Evolutionary conservation across 768 basidiomycete genomes (phyloP), one percentile per base, ranked within the genome.

Genomic region (Rhodotorula paludigena): DNA sequence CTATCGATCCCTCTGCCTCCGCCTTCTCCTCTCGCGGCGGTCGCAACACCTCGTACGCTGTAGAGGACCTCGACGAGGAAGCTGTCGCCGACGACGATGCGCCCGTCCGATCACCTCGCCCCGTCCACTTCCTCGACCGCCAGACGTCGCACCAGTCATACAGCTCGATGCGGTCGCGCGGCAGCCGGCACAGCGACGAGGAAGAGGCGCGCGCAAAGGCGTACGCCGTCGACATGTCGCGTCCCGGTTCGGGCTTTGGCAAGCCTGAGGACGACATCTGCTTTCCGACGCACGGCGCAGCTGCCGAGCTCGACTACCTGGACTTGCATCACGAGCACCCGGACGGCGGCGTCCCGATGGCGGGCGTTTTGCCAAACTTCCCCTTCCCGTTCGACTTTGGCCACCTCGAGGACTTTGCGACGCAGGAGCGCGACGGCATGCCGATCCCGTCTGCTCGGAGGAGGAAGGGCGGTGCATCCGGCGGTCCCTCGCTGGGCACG

Each of bases 361-460:
- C 75, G 0, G 74, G 74, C 32, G 73, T 76, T 15, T 49, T 75
- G 45, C 74, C 69, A 23, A 73, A 77, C 56, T 81, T 83, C 9
- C 82, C 81, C 15, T 83, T 84, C 33, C 78, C 81, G 33, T 92
- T 90, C 76, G 85, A 92, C 76, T 94, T 91, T 76, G 71, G 78
- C 0, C 80, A 78, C 1, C 86, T 96, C 82, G 92, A 96, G 76
- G 82, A 83, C 11, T 94, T 87, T 77, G 89, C 89, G 1, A 77
- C 79, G 0, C 82, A 81, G 25, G 91, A 93, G 78, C 88, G 88
- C 73, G 78, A 82, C 36, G 89, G 89, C 6, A 77, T 90, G 16
- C 77, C 78, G 6, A 81, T 85, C 25, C 55, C 69, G 39, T 28
- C 61, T 32, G 51, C 35, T 39, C 36, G 49, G 64, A 52, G n/a